Evolutionary conservation across 768 basidiomycete species (phyloP).

Genomic region (Suillus hirtellus): DNA sequence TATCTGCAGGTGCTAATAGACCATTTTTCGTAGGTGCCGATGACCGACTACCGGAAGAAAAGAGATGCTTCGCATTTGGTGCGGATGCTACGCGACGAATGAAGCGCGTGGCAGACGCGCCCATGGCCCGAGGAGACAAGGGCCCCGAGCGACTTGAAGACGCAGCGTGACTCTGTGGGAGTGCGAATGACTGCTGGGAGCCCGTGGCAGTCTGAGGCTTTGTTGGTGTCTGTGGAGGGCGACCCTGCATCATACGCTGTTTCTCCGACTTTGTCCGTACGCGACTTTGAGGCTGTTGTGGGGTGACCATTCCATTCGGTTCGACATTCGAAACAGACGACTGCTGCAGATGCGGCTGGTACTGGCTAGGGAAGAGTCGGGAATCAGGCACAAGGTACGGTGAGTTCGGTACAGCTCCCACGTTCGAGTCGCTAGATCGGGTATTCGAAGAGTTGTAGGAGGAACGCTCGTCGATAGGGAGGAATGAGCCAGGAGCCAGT

Average conservation of each 20-base stretch:
- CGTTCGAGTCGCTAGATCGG: slow-evolving; percentile 71
- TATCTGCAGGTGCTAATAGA: slow-evolving; percentile 68
- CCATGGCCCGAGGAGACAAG: slow-evolving; percentile 67
- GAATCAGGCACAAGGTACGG: slow-evolving; percentile 31
- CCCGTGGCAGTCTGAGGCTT: slow-evolving; percentile 32
- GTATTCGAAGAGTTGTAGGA: slow-evolving; percentile 81
- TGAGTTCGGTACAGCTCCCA: slow-evolving; percentile 31
- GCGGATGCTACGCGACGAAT: slow-evolving; percentile 95
- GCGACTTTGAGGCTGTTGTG: slow-evolving; percentile 26
- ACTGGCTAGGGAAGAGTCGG: slow-evolving; percentile 14
- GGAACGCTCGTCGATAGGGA: slow-evolving; percentile 59
- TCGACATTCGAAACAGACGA: slow-evolving; percentile 13
- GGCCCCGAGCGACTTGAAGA: slow-evolving; percentile 45
- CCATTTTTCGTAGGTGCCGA: slow-evolving; percentile 72
- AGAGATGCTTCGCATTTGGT: slow-evolving; percentile 92
- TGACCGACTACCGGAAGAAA: slow-evolving; percentile 60
- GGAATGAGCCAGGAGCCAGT: slow-evolving; percentile 54
- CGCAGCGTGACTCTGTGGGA: slow-evolving; percentile 28
- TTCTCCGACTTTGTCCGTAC: slow-evolving; percentile 50
- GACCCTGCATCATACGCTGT: slow-evolving; percentile 47
- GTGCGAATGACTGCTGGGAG: slow-evolving; percentile 43
- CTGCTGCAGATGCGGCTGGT: slow-evolving; percentile 15
- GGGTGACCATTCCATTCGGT: slow-evolving; percentile 24
- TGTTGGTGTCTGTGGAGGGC: slow-evolving; percentile 38
- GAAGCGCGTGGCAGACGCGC: slow-evolving; percentile 81